phyloP scores from a whole-genome alignment of 805 yeast genomes.

The Monosporozyma servazzii region DNA sequence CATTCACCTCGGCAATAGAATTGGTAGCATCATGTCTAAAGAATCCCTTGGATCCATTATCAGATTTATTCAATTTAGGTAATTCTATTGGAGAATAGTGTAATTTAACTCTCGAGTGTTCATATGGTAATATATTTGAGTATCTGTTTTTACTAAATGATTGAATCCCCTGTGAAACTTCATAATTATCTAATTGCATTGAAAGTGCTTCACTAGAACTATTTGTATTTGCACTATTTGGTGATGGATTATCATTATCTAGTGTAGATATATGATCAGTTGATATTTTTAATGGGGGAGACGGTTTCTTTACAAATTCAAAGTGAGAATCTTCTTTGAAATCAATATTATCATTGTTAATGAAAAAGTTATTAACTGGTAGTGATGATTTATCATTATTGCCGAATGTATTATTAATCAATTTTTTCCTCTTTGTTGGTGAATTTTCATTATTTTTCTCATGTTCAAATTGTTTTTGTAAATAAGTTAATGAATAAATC shows the following conservation, averaged over 20 bases:
- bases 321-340: neutral
- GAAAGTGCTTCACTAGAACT: conserved; percentile 14
- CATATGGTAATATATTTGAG: conserved; percentile 78
- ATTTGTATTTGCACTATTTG: neutral
- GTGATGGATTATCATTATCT: conserved; percentile 3
- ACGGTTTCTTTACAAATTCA: neutral
- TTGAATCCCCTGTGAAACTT: conserved; percentile 64
- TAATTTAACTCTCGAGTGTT: conserved; percentile 64
- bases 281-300: conserved; percentile 1
- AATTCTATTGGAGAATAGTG: conserved; percentile 25
- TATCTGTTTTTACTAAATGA: conserved; percentile 74
- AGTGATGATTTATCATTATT: neutral
- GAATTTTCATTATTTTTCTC: conserved; percentile 8
- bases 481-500: conserved; percentile 17
- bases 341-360: neutral
- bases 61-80: neutral
- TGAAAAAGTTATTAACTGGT: neutral
- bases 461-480: conserved; percentile 15
- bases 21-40: neutral
- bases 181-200: conserved; percentile 27
- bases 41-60: neutral
- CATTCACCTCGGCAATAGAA: neutral
- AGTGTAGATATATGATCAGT: conserved; percentile 2
- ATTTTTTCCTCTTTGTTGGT: neutral
- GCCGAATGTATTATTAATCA: neutral